Conservation (phyloP, 225 moss, liverwort and hornwort species). For the Marchantia paleacea region DNA sequence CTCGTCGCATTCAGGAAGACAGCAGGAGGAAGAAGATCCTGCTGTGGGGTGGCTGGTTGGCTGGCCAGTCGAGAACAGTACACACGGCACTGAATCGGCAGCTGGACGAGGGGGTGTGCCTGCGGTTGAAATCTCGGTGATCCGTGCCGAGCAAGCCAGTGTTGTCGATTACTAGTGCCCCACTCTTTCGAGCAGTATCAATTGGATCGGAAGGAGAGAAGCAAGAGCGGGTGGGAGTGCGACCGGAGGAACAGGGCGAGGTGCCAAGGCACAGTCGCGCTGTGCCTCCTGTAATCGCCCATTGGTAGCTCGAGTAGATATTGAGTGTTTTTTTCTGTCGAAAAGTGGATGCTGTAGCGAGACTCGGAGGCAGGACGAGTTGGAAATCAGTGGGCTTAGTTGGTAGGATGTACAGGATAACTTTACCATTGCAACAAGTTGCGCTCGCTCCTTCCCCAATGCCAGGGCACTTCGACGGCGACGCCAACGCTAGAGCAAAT, state of each 20-base stretch:
- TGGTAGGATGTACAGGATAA: conserved; percentile 28
- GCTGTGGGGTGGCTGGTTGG: neutral
- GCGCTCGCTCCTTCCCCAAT: conserved; percentile 28
- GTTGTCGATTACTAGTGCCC: neutral
- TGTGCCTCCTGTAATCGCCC: conserved; percentile 1
- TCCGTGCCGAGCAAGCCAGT: neutral
- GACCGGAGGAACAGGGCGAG: conserved; percentile 7
- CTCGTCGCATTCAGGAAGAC: no score
- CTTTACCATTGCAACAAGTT: conserved; percentile 25
- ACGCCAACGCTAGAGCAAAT: conserved; percentile 18
- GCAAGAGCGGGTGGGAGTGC: neutral
- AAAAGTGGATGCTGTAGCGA: neutral
- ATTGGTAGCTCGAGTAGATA: neutral
- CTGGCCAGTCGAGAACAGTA: neutral
- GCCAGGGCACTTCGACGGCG: conserved; percentile 26
- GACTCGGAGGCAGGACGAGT: neutral
- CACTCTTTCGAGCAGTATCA: neutral
- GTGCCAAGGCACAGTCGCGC: conserved; percentile 19
- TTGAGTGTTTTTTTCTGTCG: neutral
- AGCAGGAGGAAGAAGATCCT: no score
- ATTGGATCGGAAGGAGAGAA: neutral
- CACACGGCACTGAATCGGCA: no score
- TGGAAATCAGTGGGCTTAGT: neutral
- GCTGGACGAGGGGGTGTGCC: neutral
- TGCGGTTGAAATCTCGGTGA: neutral